phyloP scores from a whole-genome alignment of 2,329 filamentous ascomycete genomes.

The Talaromyces atroroseus region DNA sequence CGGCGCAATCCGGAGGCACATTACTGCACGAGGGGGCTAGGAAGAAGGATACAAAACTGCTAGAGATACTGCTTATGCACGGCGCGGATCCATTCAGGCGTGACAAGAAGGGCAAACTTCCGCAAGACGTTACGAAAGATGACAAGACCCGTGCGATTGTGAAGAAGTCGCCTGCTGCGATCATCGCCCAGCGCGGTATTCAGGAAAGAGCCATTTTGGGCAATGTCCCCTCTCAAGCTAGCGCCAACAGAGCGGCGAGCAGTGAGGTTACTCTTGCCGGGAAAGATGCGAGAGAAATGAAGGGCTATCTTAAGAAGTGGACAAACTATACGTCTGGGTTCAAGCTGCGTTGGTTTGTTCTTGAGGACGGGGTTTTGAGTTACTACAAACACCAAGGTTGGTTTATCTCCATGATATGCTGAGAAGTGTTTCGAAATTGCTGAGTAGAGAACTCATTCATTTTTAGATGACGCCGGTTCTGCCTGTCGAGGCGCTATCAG shows the following conservation, averaged over 20 bases:
- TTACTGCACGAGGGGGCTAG: conserved; percentile 89
- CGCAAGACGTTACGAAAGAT: conserved; percentile 94
- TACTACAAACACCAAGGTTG: conserved; percentile 93
- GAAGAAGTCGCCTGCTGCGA: conserved; percentile 89
- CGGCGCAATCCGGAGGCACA: conserved; percentile 78
- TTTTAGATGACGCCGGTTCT: conserved; percentile 80
- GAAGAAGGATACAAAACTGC: conserved; percentile 78
- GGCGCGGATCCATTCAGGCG: conserved; percentile 93
- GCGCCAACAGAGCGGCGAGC: conserved; percentile 34
- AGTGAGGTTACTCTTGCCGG: conserved; percentile 57
- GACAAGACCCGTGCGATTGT: conserved; percentile 81
- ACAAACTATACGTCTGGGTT: conserved; percentile 98
- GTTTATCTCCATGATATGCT: conserved; percentile 8
- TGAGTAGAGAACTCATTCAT: neutral
- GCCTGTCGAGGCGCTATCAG: conserved; percentile 97
- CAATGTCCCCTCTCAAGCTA: conserved; percentile 55
- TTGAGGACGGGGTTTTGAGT: conserved; percentile 93
- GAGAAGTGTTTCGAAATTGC: too few relatives aligned
- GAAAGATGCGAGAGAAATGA: conserved; percentile 92
- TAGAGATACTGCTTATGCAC: conserved; percentile 84
- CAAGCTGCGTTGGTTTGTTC: conserved; percentile 94
- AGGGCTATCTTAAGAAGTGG: conserved; percentile 98
- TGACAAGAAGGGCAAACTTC: conserved; percentile 90
- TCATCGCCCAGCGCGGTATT: conserved; percentile 87
- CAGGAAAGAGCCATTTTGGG: conserved; percentile 96